Percentiles rank a stretch among this genome's conserved stretches.
These are phyloP conservation scores for Chrysoporthe cubensis DNA, from an alignment of 2,329 filamentous ascomycete species.

Conservation along the genomic window DNA sequence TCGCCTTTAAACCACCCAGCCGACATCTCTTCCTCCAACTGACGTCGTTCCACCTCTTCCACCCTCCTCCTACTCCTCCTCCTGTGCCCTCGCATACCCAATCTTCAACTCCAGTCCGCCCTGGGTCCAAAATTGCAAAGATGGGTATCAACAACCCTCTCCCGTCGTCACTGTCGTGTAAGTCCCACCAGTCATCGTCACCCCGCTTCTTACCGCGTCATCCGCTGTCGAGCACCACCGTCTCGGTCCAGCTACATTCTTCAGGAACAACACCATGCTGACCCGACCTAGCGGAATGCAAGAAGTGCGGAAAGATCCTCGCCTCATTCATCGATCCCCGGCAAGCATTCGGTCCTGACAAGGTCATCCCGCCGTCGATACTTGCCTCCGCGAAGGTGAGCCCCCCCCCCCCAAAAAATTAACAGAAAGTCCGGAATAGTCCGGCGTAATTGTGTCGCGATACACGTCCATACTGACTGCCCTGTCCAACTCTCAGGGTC, in stretches of 20 bases:
- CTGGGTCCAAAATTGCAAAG: conserved; percentile 14
- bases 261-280: not conserved
- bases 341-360: conserved; percentile 93
- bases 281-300: conserved; percentile 78
- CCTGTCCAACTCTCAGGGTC: conserved; percentile 54
- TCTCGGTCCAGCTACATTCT: conserved; percentile 16
- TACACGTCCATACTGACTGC: conserved; percentile 6
- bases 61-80: not conserved
- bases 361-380: conserved; percentile 90
- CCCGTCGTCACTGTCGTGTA: conserved; percentile 70
- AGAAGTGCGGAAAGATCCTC: conserved; percentile 95
- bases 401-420: conserved; percentile 9
- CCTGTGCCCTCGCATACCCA: not conserved
- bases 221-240: not conserved
- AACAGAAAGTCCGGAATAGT: not conserved
- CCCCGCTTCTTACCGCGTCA: conserved; percentile 7
- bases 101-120: not conserved
- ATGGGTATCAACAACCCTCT: conserved; percentile 72
- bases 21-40: not conserved
- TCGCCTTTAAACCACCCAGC: conserved; percentile 12
- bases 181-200: conserved; percentile 43
- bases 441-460: not conserved
- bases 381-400: conserved; percentile 87
- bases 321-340: conserved; percentile 91
- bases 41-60: not conserved